Evolutionary conservation across 495 filamentous ascomycete species (phyloP).

Genomic region (Penicillium lagena): DNA sequence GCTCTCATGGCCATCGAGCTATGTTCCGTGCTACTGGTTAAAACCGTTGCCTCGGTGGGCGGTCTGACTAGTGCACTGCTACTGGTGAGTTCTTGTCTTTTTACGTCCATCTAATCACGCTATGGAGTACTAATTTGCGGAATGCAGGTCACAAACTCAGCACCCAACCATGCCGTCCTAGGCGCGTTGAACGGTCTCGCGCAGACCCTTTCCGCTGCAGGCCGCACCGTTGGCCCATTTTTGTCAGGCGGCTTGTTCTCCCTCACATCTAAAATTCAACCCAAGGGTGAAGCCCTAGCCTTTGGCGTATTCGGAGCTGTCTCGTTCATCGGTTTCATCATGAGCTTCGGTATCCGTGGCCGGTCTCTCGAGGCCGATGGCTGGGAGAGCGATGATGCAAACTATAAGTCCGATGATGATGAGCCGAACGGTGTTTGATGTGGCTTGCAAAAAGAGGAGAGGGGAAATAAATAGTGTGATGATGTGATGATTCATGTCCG

Average conservation of each 20-base stretch:
- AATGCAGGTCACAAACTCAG: conserved; percentile 81
- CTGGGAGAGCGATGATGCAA: conserved; percentile 46
- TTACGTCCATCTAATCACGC: neutral
- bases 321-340: conserved; percentile 66
- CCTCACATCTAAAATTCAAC: conserved; percentile 56
- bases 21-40: conserved; percentile 71
- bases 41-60: conserved; percentile 82
- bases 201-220: conserved; percentile 87
- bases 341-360: conserved; percentile 66
- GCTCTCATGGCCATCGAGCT: conserved; percentile 65
- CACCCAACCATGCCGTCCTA: conserved; percentile 76
- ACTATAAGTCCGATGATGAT: conserved; percentile 46
- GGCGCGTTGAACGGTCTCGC: conserved; percentile 91
- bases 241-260: conserved; percentile 81
- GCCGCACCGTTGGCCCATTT: conserved; percentile 83
- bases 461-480: too few relatives aligned
- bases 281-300: conserved; percentile 77
- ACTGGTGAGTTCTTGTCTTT: conserved; percentile 44
- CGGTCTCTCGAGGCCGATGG: conserved; percentile 54
- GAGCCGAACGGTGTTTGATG: conserved; percentile 8
- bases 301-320: conserved; percentile 81
- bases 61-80: conserved; percentile 85
- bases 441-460: too few relatives aligned
- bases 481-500: too few relatives aligned
- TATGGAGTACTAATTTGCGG: conserved; percentile 7